Percentiles rank a stretch among this genome's conserved stretches.
Evolutionary conservation across 2,329 filamentous ascomycete species (phyloP).

Genomic region (Diaporthe capsici): DNA sequence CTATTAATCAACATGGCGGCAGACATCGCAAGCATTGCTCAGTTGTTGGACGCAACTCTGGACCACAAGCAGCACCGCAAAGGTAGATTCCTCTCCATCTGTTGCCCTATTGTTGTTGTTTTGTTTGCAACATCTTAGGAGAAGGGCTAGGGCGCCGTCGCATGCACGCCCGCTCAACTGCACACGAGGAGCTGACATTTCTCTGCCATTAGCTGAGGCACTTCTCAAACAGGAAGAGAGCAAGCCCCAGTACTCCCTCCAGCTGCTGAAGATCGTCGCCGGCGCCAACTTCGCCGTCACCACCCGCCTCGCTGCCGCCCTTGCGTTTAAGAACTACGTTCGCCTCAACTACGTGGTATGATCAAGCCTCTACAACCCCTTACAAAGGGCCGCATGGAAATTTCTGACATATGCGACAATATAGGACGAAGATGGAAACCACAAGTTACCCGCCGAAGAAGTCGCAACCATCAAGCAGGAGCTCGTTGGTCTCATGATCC

Average conservation of each 20-base stretch:
- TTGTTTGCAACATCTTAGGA: conserved; percentile 33
- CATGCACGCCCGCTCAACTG: not conserved
- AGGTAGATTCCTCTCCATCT: conserved; percentile 67
- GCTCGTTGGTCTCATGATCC: conserved; percentile 96
- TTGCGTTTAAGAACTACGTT: conserved; percentile 99
- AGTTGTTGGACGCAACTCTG: conserved; percentile 91
- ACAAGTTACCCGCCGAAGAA: conserved; percentile 87
- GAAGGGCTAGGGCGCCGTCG: not conserved
- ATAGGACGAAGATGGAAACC: conserved; percentile 90
- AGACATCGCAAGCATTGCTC: conserved; percentile 74
- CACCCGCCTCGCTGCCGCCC: conserved; percentile 86
- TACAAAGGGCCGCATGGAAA: not conserved
- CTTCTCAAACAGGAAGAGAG: conserved; percentile 83
- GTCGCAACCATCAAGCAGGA: conserved; percentile 93
- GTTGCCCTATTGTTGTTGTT: conserved; percentile 7
- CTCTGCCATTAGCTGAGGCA: conserved; percentile 76
- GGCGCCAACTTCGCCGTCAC: conserved; percentile 79
- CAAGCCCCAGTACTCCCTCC: conserved; percentile 89
- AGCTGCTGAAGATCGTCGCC: conserved; percentile 91
- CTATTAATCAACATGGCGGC: conserved; percentile 64
- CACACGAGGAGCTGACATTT: conserved; percentile 25
- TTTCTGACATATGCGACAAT: conserved; percentile 36
- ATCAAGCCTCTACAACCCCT: conserved; percentile 42
- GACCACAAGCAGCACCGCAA: conserved; percentile 90
- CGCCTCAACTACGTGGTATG: conserved; percentile 89